phyloP scores from a whole-genome alignment of 257 asterid species.

The Nyctanthes arbortristis region DNA sequence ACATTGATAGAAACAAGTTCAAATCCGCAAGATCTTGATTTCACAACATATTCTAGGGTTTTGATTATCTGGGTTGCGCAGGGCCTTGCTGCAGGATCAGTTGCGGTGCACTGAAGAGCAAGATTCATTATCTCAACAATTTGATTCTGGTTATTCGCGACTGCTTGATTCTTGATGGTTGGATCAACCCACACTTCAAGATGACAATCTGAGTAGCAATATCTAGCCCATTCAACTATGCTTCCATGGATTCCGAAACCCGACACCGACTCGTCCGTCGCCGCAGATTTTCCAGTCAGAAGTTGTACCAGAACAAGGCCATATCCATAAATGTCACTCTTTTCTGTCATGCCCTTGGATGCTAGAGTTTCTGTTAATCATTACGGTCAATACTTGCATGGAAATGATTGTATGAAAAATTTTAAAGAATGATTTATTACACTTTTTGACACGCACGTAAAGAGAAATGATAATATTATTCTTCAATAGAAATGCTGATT shows the following conservation, averaged over 20 bases:
- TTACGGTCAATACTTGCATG: slow-evolving; percentile 36
- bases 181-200: slow-evolving; percentile 75
- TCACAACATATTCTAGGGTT: slow-evolving; percentile 47
- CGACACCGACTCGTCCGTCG: slow-evolving; percentile 31
- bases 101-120: slow-evolving; percentile 78
- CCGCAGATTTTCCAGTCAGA: slow-evolving; percentile 68
- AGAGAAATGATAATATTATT: slow-evolving; percentile 15
- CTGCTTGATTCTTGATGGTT: slow-evolving; percentile 32
- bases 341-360: slow-evolving; percentile 38
- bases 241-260: slow-evolving; percentile 52
- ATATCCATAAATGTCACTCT: slow-evolving; percentile 57
- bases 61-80: slow-evolving; percentile 43
- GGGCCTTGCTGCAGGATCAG: slow-evolving; percentile 67
- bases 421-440: slow-evolving; percentile 19
- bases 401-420: slow-evolving; percentile 27
- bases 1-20: slow-evolving; percentile 29
- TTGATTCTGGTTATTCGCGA: slow-evolving; percentile 38
- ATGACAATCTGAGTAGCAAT: slow-evolving; percentile 82
- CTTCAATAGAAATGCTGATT: slow-evolving; percentile 8
- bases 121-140: slow-evolving; percentile 76
- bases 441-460: slow-evolving; percentile 8
- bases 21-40: slow-evolving; percentile 51
- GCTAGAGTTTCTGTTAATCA: slow-evolving; percentile 40
- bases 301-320: slow-evolving; percentile 72
- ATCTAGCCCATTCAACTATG: slow-evolving; percentile 80